A percentile compares a stretch with the other conserved stretches of the same genome.
Conservation (phyloP, 2,329 filamentous ascomycete genomes). For the Epicoccum nigrum region DNA sequence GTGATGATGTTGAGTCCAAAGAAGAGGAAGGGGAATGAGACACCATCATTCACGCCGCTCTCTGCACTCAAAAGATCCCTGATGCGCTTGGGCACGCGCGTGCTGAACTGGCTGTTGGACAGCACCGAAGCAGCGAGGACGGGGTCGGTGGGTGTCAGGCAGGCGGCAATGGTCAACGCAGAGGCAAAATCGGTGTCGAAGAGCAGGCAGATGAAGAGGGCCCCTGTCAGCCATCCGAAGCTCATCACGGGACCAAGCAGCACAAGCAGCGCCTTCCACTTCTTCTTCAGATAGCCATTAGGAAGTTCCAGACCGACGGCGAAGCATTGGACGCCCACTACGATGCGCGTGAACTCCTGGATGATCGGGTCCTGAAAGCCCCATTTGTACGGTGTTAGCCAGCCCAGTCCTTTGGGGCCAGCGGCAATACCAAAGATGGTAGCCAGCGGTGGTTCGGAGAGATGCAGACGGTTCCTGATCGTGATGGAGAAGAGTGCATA, state of each 20-base stretch:
- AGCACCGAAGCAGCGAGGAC: conserved; percentile 62
- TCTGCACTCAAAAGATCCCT: conserved; percentile 61
- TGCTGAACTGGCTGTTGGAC: conserved; percentile 60
- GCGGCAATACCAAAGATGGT: conserved; percentile 54
- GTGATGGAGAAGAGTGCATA: conserved; percentile 56
- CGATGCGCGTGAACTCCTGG: conserved; percentile 52
- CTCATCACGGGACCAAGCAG: conserved; percentile 61
- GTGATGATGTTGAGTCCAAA: conserved; percentile 57
- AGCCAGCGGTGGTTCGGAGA: conserved; percentile 57
- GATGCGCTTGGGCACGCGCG: conserved; percentile 58
- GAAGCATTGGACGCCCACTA: conserved; percentile 53
- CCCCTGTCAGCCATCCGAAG: conserved; percentile 56
- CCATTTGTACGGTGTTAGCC: conserved; percentile 52
- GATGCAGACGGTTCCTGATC: conserved; percentile 56
- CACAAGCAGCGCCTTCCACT: conserved; percentile 59
- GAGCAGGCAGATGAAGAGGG: conserved; percentile 54
- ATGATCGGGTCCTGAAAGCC: conserved; percentile 51
- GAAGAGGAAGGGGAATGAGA: conserved; percentile 63
- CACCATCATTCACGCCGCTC: conserved; percentile 62
- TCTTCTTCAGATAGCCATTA: conserved; percentile 55
- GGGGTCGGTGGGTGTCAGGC: conserved; percentile 63
- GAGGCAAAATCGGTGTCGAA: conserved; percentile 55
- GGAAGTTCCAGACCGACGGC: conserved; percentile 49
- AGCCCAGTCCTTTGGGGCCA: conserved; percentile 49
- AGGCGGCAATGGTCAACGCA: conserved; percentile 60